Evolutionary conservation across 768 basidiomycete species (phyloP).

Genomic region (Podaxis sp.): DNA sequence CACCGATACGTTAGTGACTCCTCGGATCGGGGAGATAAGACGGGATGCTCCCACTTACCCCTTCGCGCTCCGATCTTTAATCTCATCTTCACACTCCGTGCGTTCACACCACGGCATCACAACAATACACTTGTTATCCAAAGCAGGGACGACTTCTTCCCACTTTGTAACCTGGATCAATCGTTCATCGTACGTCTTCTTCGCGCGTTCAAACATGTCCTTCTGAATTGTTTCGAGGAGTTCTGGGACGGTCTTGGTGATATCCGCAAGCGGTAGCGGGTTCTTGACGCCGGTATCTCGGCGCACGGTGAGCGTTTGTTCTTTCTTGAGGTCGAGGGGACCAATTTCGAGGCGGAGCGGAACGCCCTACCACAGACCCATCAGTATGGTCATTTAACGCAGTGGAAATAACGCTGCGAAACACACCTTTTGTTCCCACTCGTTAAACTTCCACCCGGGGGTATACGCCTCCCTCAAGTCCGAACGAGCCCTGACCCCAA

Average conservation of each 20-base stretch:
- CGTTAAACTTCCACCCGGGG: conserved; percentile 98
- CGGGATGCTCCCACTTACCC: conserved; percentile 51
- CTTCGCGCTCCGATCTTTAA: conserved; percentile 90
- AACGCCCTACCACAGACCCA: conserved; percentile 65
- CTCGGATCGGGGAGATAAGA: conserved; percentile 16
- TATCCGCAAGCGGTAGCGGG: conserved; percentile 42
- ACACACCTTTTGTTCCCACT: conserved; percentile 94
- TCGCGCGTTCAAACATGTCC: conserved; percentile 85
- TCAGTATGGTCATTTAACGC: neutral
- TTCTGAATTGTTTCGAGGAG: conserved; percentile 85
- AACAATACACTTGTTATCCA: conserved; percentile 85
- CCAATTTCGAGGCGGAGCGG: conserved; percentile 97
- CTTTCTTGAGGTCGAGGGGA: conserved; percentile 84
- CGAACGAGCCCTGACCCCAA: conserved; percentile 80
- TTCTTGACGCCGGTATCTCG: conserved; percentile 58
- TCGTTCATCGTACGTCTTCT: conserved; percentile 66
- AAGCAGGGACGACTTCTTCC: conserved; percentile 89
- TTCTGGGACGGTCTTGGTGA: conserved; percentile 48
- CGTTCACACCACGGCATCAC: conserved; percentile 97
- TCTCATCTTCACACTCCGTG: conserved; percentile 93
- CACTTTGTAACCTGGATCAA: conserved; percentile 78
- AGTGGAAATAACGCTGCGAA: neutral
- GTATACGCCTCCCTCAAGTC: conserved; percentile 96
- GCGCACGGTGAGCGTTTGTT: conserved; percentile 81
- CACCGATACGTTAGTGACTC: neutral